Percentiles rank a stretch among this genome's conserved stretches.
phyloP scores from a whole-genome alignment of 169 alveolate genomes.

The Neospora caninum region DNA sequence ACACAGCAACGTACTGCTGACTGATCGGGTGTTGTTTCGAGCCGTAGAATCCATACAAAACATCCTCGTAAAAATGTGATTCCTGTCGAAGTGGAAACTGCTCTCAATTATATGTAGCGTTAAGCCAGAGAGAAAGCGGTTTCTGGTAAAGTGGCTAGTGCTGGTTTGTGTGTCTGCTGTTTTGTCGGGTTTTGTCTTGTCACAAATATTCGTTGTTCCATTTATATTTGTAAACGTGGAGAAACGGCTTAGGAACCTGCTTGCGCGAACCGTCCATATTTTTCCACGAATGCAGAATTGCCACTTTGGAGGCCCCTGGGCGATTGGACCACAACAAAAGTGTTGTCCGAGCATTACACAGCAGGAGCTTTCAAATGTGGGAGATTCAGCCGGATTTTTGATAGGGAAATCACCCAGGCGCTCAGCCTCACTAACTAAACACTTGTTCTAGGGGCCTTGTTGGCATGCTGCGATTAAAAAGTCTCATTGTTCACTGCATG shows the following conservation, averaged over 20 bases:
- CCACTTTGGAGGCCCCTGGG: neutral
- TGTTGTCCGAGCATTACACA: neutral
- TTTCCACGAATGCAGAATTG: neutral
- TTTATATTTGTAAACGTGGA: neutral
- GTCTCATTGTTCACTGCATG: conserved; percentile 1
- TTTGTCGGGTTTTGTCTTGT: neutral
- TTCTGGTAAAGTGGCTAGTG: neutral
- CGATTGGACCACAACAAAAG: too few species aligned
- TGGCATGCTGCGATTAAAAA: neutral
- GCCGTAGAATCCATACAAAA: neutral
- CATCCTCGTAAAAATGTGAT: neutral
- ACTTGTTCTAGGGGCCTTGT: neutral
- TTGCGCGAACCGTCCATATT: neutral
- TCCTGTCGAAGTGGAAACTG: neutral
- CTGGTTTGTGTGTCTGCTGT: neutral
- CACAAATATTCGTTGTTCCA: neutral
- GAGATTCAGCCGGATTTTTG: too few species aligned
- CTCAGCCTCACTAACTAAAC: too few species aligned
- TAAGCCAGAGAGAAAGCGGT: neutral
- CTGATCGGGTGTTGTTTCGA: neutral
- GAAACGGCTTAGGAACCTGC: neutral
- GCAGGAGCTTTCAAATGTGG: neutral
- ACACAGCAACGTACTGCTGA: too few species aligned
- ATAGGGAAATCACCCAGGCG: too few species aligned
- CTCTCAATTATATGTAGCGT: neutral